These are phyloP conservation scores for Kodamaea derodonti DNA, from an alignment of 1,139 yeast genomes.

Conservation along the genomic window DNA sequence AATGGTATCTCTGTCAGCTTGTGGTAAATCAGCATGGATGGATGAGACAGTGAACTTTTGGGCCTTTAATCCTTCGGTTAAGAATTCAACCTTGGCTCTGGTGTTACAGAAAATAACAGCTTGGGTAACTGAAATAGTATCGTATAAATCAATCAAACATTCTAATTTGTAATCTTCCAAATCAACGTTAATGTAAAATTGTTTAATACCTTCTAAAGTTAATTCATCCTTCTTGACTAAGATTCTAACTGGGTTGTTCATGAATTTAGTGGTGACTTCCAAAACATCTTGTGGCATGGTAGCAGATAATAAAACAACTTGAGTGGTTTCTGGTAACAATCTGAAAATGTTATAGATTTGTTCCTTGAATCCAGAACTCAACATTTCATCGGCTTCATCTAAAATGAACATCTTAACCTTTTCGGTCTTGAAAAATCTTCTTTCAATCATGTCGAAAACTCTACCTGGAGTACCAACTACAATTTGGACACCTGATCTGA, in stretches of 20 bases:
- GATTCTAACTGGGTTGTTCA: slow-evolving; percentile 96
- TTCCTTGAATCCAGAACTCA: slow-evolving; percentile 94
- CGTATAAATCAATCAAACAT: slow-evolving; percentile 95
- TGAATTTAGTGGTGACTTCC: slow-evolving; percentile 94
- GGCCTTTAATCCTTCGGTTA: slow-evolving; percentile 81
- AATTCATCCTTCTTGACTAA: slow-evolving; percentile 97
- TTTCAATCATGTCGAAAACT: slow-evolving; percentile 94
- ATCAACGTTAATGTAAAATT: slow-evolving; percentile 92
- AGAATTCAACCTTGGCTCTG: slow-evolving; percentile 93
- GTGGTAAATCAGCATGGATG: slow-evolving; percentile 97
- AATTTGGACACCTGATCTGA: slow-evolving; percentile 89
- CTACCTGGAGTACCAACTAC: slow-evolving; percentile 99
- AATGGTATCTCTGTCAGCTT: slow-evolving; percentile 94
- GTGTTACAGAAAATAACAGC: slow-evolving; percentile 99
- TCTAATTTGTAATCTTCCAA: slow-evolving; percentile 91
- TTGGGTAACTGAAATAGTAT: slow-evolving; percentile 96
- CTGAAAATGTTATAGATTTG: slow-evolving; percentile 97
- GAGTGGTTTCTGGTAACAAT: slow-evolving; percentile 89
- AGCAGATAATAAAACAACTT: slow-evolving; percentile 94
- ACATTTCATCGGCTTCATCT: slow-evolving; percentile 99
- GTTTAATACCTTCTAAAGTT: slow-evolving; percentile 97
- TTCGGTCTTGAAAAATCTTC: slow-evolving; percentile 86
- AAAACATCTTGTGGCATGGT: slow-evolving; percentile 97
- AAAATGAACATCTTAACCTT: slow-evolving; percentile 93
- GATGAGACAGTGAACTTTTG: slow-evolving; percentile 94